These are phyloP conservation scores for Suillus occidentalis DNA, from an alignment of 768 basidiomycete genomes.

Conservation along the genomic window DNA sequence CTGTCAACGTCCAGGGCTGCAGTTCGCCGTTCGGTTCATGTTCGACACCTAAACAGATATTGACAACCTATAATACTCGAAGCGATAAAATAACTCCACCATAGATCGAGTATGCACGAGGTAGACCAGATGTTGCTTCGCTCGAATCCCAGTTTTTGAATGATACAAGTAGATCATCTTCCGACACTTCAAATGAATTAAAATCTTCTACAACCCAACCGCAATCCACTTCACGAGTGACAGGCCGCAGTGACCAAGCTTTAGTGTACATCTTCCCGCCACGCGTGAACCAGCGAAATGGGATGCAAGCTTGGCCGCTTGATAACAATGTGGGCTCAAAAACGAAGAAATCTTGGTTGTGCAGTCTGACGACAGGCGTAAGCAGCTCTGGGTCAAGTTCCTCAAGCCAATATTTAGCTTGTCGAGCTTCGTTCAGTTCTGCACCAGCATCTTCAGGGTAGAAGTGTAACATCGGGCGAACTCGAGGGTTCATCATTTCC, in stretches of 20 bases:
- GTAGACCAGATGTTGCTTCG: constrained; percentile 4
- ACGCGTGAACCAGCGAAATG: constrained; percentile 26
- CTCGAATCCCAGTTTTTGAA: constrained; percentile 12
- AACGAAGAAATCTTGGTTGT: constrained; percentile 27
- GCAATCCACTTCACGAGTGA: not conserved
- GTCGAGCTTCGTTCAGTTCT: constrained; percentile 22
- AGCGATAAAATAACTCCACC: constrained; percentile 10
- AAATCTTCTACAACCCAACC: constrained; percentile 22
- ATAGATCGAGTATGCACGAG: constrained; percentile 14
- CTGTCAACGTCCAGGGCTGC: constrained; percentile 3
- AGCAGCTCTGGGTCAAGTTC: constrained; percentile 21
- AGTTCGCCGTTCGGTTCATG: not conserved
- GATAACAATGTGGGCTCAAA: constrained; percentile 23
- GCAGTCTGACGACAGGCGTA: constrained; percentile 31
- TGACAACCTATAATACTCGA: not conserved
- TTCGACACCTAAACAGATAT: constrained; percentile 2
- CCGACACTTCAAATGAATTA: constrained; percentile 9
- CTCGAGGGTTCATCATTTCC: constrained; percentile 40
- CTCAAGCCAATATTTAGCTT: constrained; percentile 28
- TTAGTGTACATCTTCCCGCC: constrained; percentile 15
- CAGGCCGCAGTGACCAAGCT: constrained; percentile 17
- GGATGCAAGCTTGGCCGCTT: constrained; percentile 19
- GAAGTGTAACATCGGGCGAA: constrained; percentile 30
- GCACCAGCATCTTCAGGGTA: constrained; percentile 36
- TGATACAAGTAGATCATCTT: constrained; percentile 8